These are phyloP conservation scores for Plasmodium adleri DNA, from an alignment of 169 alveolate species.

Conservation along the genomic window DNA sequence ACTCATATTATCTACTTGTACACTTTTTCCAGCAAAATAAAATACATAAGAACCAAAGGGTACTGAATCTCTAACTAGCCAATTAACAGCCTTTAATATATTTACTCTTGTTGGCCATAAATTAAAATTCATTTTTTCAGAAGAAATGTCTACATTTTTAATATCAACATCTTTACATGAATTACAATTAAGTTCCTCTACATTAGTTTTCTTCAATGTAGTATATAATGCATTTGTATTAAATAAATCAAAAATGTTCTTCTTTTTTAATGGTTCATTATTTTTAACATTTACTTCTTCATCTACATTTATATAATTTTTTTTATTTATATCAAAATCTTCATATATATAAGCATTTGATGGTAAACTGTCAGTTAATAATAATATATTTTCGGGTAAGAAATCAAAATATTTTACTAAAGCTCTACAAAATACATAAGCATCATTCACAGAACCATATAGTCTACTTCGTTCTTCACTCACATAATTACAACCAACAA, in stretches of 20 bases:
- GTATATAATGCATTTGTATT: slow-evolving; percentile 67
- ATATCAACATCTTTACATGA: slow-evolving; percentile 81
- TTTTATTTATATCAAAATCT: slow-evolving; percentile 56
- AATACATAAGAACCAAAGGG: slow-evolving; percentile 89
- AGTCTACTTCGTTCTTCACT: slow-evolving; percentile 81
- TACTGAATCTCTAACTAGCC: slow-evolving; percentile 88
- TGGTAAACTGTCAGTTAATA: slow-evolving; percentile 89
- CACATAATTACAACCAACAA: slow-evolving; percentile 90
- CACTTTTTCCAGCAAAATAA: slow-evolving; percentile 93
- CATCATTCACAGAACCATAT: slow-evolving; percentile 93
- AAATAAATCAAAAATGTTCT: slow-evolving; percentile 75
- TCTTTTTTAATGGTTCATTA: not conserved
- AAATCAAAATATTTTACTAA: slow-evolving; percentile 88
- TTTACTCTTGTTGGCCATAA: slow-evolving; percentile 87
- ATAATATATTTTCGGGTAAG: slow-evolving; percentile 85
- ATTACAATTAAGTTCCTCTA: slow-evolving; percentile 35
- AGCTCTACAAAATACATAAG: slow-evolving; percentile 88
- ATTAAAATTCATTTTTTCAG: slow-evolving; percentile 74
- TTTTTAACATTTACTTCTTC: slow-evolving; percentile 18
- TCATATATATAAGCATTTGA: slow-evolving; percentile 82
- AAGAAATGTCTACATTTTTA: slow-evolving; percentile 81
- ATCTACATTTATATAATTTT: slow-evolving; percentile 14
- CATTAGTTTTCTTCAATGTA: slow-evolving; percentile 38
- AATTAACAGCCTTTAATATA: slow-evolving; percentile 88
- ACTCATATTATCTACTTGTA: slow-evolving; percentile 91